Percentiles rank a stretch among this genome's conserved stretches.
phyloP scores from a whole-genome alignment of 306 rosid species.

The Crataegus laevigata region DNA sequence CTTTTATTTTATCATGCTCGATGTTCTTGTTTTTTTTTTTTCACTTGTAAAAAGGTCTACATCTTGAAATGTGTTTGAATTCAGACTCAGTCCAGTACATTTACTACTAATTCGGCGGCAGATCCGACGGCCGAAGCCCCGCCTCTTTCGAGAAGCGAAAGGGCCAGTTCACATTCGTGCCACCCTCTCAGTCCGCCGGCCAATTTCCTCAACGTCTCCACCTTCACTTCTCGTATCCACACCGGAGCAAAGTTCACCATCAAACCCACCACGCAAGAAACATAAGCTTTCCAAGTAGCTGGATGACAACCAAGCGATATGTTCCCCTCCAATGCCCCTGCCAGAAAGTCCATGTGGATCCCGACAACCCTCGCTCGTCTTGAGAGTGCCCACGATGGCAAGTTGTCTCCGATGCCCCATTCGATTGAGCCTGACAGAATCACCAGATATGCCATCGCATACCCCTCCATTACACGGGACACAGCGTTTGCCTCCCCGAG shows the following conservation, averaged over 20 bases:
- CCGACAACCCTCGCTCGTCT: slow-evolving; percentile 42
- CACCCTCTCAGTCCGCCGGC: slow-evolving; percentile 49
- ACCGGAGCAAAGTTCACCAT: slow-evolving; percentile 49
- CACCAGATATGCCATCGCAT: slow-evolving; percentile 62
- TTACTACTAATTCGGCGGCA: slow-evolving; percentile 48
- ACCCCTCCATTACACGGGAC: slow-evolving; percentile 50
- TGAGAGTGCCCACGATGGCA: slow-evolving; percentile 30
- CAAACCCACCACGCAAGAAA: slow-evolving; percentile 49
- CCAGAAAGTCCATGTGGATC: slow-evolving; percentile 62
- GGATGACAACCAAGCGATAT: slow-evolving; percentile 55
- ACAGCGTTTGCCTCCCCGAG: slow-evolving; percentile 19
- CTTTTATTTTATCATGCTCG: too few species aligned
- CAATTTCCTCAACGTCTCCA: slow-evolving; percentile 47
- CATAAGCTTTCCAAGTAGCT: slow-evolving; percentile 62
- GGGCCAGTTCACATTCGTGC: slow-evolving; percentile 63
- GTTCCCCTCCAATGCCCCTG: slow-evolving; percentile 56
- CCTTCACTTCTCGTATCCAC: slow-evolving; percentile 58
- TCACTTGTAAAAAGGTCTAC: not conserved
- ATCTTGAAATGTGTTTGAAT: not conserved
- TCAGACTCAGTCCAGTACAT: slow-evolving; percentile 15
- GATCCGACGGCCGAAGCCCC: slow-evolving; percentile 61
- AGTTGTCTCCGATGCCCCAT: slow-evolving; percentile 52
- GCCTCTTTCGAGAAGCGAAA: slow-evolving; percentile 60
- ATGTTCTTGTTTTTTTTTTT: too few species aligned
- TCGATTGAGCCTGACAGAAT: slow-evolving; percentile 45